Base-by-base conservation (phyloP, 768 basidiomycete genomes). In the Ephemerocybe angulata region DNA sequence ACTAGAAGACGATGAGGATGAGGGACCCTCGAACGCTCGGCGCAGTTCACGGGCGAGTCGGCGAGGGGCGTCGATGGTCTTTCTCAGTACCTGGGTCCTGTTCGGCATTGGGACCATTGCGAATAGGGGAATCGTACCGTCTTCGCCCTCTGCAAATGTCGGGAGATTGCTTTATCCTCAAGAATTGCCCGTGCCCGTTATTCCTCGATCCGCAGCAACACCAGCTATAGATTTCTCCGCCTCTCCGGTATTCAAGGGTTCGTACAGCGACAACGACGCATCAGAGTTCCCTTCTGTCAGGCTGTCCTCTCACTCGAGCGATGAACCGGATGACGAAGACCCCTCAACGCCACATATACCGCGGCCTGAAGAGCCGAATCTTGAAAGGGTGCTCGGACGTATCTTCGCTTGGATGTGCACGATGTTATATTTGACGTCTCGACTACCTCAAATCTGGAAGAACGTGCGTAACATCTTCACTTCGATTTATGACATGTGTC, bases 381-480 rank as follows among this genome's bases (percentile, higher is more conserved):
- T 67, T 50, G 81, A 93, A 63, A 87, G 82, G 46, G 65, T 93
- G 24, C 72, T 98, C 47, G 97, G 97, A 1, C 86, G 97, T 2
- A 82, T 93, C 52, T 93, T 89, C 52, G 95, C 97, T 8, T 99
- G 97, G 97, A 65, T 87, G 19, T 98, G 96, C 67, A 93, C 95
- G 1, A 90, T 85, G 0, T 74, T 98, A 15, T 99, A 99, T 70
- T 74, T 99, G 31, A 98, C 96, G 3, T 91, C 89, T 3, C 84
- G 97, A 56, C 71, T 99, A 63, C 97, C 97, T 21, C 97, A 99
- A 69, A 97, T 99, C 59, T 98, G 97, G 97, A 96, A 95, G 71
- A 98, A 98, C 65, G 95, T 97, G 69, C 67, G 93, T 84, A 1
- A 33, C 48, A n/a, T 29, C 4, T 52, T 33, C 24, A n/a, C n/a